Conservation (phyloP, 2,329 filamentous ascomycete species). For the Botryotinia calthae region DNA sequence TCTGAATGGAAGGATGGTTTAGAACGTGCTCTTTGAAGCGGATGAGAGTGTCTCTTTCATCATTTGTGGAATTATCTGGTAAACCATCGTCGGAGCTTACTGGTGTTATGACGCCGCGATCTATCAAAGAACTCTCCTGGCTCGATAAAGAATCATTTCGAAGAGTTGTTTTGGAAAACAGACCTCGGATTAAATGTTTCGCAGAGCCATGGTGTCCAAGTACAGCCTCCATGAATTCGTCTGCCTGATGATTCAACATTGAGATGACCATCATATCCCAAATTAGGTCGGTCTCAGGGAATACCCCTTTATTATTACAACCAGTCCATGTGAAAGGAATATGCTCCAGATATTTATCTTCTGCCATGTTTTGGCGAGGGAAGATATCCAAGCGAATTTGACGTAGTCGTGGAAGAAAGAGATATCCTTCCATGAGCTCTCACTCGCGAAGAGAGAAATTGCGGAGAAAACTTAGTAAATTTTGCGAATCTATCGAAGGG, state of each 20-base stretch:
- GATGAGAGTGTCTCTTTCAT: not conserved
- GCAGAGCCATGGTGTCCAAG: not conserved
- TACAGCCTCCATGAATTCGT: slow-evolving; percentile 3
- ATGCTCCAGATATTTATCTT: slow-evolving; percentile 11
- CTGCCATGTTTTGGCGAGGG: not conserved
- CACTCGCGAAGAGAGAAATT: not conserved
- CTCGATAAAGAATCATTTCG: not conserved
- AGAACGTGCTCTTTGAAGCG: not conserved
- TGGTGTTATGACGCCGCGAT: not conserved
- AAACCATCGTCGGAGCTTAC: not conserved
- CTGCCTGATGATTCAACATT: slow-evolving; percentile 10
- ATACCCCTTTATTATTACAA: not conserved
- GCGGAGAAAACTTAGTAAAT: not conserved
- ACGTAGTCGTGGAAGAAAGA: not conserved
- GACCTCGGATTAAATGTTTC: not conserved
- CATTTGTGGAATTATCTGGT: not conserved
- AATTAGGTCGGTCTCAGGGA: not conserved
- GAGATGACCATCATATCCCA: slow-evolving; percentile 6
- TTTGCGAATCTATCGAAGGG: not conserved
- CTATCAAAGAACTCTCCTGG: not conserved
- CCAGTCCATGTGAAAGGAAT: slow-evolving; percentile 12
- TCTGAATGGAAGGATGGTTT: not conserved
- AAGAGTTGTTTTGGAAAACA: not conserved
- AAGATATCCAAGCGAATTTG: not conserved
- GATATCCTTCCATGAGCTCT: not conserved